Evolutionary conservation across 495 filamentous ascomycete genomes (phyloP).

Genomic region (Aspergillus egyptiacus): DNA sequence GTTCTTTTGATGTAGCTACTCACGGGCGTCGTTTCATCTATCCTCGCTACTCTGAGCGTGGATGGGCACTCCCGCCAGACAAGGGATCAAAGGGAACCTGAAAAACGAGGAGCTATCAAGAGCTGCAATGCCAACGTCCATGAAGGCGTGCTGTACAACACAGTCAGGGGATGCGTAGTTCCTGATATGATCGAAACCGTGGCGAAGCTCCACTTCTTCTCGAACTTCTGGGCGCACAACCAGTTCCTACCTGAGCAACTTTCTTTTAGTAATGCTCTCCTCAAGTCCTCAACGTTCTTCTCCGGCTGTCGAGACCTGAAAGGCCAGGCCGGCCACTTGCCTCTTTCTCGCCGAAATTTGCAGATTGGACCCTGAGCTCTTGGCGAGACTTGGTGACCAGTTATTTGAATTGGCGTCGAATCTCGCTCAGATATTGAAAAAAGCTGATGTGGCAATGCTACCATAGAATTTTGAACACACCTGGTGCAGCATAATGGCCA

Average conservation of each 20-base stretch:
- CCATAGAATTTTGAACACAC: background rate
- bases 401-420: background rate
- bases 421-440: background rate
- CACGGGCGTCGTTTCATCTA: background rate
- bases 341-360: too few species aligned
- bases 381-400: background rate
- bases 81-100: background rate
- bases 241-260: background rate
- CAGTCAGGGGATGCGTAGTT: background rate
- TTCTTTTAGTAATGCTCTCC: background rate
- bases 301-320: background rate
- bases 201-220: background rate
- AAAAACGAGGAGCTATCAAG: background rate
- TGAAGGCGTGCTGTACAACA: too few species aligned
- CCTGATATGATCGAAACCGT: too few species aligned
- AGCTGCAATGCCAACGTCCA: too few species aligned
- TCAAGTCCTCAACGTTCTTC: background rate
- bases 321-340: background rate
- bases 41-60: background rate
- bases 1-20: background rate
- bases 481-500: background rate
- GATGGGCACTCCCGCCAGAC: background rate
- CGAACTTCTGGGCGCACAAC: background rate
- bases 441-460: constrained; percentile 1
- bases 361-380: background rate